phyloP scores from a whole-genome alignment of 257 asterid genomes.

The Pogostemon cablin region DNA sequence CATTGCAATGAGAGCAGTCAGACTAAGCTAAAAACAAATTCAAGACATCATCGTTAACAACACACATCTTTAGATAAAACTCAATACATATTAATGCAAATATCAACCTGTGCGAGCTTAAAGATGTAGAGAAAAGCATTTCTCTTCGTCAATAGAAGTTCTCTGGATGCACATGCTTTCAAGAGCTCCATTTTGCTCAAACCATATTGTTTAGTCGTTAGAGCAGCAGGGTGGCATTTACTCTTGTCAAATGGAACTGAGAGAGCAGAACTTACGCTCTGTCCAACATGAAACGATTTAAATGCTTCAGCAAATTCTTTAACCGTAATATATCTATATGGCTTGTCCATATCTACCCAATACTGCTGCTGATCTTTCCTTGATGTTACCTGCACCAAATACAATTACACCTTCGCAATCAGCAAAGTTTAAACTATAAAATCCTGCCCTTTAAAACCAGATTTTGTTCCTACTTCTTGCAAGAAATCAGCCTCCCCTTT shows the following conservation, averaged over 20 bases:
- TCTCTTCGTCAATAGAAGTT: constrained; percentile 65
- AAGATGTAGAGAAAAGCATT: constrained; percentile 46
- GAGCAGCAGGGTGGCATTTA: constrained; percentile 72
- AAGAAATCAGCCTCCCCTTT: constrained; percentile 92
- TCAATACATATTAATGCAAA: no score
- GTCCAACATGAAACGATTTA: constrained; percentile 64
- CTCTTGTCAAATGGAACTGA: constrained; percentile 65
- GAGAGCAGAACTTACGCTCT: constrained; percentile 61
- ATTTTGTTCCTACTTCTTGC: constrained; percentile 63
- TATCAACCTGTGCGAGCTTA: no score
- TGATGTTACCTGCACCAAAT: constrained; percentile 62
- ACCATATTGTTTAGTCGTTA: constrained; percentile 62
- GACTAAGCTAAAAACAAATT: no score
- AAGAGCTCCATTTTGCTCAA: constrained; percentile 71
- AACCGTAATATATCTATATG: constrained; percentile 55
- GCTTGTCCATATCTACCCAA: constrained; percentile 61
- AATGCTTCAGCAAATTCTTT: constrained; percentile 74
- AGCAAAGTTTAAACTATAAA: neutral
- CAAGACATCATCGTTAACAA: no score
- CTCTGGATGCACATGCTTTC: constrained; percentile 70
- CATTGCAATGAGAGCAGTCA: no score
- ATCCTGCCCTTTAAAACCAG: no score
- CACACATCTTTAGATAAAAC: no score
- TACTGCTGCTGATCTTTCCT: constrained; percentile 90
- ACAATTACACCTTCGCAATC: no score